Conservation (phyloP, 2,329 filamentous ascomycete species). For the Apiospora koreana region DNA sequence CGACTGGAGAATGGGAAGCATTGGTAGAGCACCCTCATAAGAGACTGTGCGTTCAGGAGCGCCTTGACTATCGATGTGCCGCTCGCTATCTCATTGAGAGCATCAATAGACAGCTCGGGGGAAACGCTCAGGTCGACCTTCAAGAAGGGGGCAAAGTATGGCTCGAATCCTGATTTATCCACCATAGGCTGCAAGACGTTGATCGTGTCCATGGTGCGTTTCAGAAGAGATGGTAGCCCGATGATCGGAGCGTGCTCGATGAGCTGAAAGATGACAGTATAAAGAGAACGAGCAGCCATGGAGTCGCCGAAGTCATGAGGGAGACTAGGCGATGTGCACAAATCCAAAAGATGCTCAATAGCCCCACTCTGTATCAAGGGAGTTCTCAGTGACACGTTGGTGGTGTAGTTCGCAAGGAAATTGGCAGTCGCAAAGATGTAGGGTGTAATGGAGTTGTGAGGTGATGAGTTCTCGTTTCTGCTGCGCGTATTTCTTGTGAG, state of each 20-base stretch:
- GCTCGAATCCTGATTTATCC: constrained; percentile 47
- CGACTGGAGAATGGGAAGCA: constrained; percentile 73
- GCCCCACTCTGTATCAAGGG: constrained; percentile 79
- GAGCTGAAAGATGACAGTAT: constrained; percentile 73
- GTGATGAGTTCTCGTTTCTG: constrained; percentile 19
- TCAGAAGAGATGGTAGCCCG: constrained; percentile 78
- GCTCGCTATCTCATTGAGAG: constrained; percentile 47
- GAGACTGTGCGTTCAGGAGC: constrained; percentile 72
- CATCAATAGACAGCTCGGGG: constrained; percentile 32
- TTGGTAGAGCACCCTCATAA: constrained; percentile 73
- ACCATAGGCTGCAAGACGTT: constrained; percentile 69
- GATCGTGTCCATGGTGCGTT: constrained; percentile 70
- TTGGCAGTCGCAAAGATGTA: constrained; percentile 76
- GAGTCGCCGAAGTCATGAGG: constrained; percentile 71
- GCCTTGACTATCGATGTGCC: constrained; percentile 82
- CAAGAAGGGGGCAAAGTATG: constrained; percentile 74
- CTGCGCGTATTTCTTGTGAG: constrained; percentile 23
- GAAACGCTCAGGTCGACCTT: constrained; percentile 36
- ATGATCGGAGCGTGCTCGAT: constrained; percentile 80
- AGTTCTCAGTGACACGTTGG: constrained; percentile 70
- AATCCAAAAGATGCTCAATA: constrained; percentile 80
- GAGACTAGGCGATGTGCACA: constrained; percentile 80
- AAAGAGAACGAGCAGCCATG: constrained; percentile 68
- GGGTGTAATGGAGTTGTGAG: constrained; percentile 51
- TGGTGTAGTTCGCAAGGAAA: constrained; percentile 75